phyloP scores from a whole-genome alignment of 768 basidiomycete genomes.

The Termitomyces eurrhizus region DNA sequence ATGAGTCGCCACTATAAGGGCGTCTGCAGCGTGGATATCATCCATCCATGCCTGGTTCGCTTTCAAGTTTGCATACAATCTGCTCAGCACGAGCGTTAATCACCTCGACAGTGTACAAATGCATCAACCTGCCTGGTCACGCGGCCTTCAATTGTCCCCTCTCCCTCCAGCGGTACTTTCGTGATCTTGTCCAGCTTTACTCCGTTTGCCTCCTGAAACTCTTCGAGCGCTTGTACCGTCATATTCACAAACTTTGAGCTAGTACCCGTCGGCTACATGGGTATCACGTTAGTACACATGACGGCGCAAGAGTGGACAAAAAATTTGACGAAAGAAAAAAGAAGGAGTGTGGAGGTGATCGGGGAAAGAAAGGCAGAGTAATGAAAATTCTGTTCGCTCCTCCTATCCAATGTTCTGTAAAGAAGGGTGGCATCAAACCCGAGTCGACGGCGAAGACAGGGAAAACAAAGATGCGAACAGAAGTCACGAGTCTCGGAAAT shows the following conservation, averaged over 20 bases:
- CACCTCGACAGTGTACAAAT: background rate
- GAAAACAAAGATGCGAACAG: background rate
- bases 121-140: slow-evolving; percentile 56
- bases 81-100: slow-evolving; percentile 20
- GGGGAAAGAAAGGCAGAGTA: background rate
- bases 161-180: slow-evolving; percentile 88
- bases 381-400: background rate
- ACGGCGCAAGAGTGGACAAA: background rate
- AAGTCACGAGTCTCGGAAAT: background rate
- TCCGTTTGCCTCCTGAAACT: slow-evolving; percentile 58
- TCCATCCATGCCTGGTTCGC: slow-evolving; percentile 36
- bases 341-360: background rate
- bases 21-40: slow-evolving; percentile 79
- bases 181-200: slow-evolving; percentile 72
- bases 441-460: background rate
- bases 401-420: too few relatives aligned
- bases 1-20: slow-evolving; percentile 88
- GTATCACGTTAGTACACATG: background rate
- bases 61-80: slow-evolving; percentile 61
- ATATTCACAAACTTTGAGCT: slow-evolving; percentile 81
- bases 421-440: background rate
- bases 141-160: slow-evolving; percentile 83
- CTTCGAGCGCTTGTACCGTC: slow-evolving; percentile 70
- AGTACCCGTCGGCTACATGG: slow-evolving; percentile 70
- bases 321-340: background rate